Evolutionary conservation across 257 asterid genomes (phyloP).

Genomic region (Pogostemon cablin): DNA sequence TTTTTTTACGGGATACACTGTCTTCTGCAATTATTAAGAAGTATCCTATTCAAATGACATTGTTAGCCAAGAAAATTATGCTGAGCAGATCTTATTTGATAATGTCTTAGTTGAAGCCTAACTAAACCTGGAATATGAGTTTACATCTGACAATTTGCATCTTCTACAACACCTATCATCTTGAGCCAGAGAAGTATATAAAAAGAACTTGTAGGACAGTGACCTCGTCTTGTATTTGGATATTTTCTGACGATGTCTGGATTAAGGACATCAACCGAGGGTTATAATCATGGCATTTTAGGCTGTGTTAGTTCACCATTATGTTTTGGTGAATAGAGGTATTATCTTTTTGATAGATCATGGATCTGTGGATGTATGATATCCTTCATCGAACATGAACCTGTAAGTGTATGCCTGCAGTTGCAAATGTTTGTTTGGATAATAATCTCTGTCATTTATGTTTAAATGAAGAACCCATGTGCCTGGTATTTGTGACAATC

Average conservation of each 20-base stretch:
- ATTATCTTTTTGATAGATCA: slow-evolving; percentile 2
- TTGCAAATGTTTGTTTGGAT: slow-evolving; percentile 18
- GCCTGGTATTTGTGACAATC: slow-evolving; percentile 10
- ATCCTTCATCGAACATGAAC: background rate
- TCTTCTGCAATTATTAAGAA: background rate
- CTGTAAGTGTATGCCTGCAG: background rate
- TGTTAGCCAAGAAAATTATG: background rate
- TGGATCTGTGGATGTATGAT: background rate
- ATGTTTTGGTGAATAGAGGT: background rate
- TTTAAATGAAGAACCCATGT: slow-evolving; percentile 5
- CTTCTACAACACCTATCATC: background rate
- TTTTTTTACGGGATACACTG: background rate
- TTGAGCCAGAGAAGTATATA: background rate
- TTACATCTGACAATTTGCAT: background rate
- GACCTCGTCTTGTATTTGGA: background rate
- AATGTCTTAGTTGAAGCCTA: slow-evolving; percentile 1
- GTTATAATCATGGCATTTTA: background rate
- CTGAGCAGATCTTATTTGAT: background rate
- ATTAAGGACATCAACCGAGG: slow-evolving; percentile 1
- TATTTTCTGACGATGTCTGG: background rate
- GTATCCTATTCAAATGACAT: slow-evolving; percentile 4
- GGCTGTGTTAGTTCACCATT: background rate
- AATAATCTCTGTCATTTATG: background rate
- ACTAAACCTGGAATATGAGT: background rate
- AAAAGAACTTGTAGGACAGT: slow-evolving; percentile 5